Conservation (phyloP, 2,329 filamentous ascomycete genomes). For the Pestalotiopsis sp. region DNA sequence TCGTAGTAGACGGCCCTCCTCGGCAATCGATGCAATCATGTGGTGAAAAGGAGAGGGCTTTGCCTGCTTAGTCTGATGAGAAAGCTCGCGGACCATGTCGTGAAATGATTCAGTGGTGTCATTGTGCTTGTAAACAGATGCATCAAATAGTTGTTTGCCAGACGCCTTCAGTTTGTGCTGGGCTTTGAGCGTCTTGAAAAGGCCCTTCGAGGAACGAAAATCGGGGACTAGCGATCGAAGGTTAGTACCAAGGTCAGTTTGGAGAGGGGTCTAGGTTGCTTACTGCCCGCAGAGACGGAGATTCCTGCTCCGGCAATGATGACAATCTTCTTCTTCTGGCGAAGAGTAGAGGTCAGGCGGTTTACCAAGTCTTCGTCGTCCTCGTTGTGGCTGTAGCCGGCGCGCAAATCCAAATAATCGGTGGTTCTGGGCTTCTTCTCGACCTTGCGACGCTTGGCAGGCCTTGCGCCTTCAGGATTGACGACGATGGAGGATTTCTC, state of each 20-base stretch:
- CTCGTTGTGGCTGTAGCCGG: slow-evolving; percentile 49
- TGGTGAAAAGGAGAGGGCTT: slow-evolving; percentile 90
- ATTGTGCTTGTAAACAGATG: slow-evolving; percentile 94
- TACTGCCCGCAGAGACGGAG: slow-evolving; percentile 87
- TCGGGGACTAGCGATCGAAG: slow-evolving; percentile 69
- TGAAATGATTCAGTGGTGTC: slow-evolving; percentile 89
- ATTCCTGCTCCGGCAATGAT: slow-evolving; percentile 96
- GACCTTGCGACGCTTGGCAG: slow-evolving; percentile 75
- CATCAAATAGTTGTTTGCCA: slow-evolving; percentile 95
- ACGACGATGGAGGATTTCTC: slow-evolving; percentile 33
- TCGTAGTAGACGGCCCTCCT: slow-evolving; percentile 83
- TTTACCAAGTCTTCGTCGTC: slow-evolving; percentile 63
- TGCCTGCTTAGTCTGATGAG: slow-evolving; percentile 74
- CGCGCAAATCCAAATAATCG: slow-evolving; percentile 74
- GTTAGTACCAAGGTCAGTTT: not conserved
- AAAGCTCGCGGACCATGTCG: slow-evolving; percentile 90
- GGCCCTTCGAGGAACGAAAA: slow-evolving; percentile 87
- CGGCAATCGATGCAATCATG: slow-evolving; percentile 84
- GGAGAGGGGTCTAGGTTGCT: slow-evolving; percentile 19
- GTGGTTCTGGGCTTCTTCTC: slow-evolving; percentile 69
- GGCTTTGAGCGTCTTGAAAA: slow-evolving; percentile 82
- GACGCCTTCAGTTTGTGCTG: slow-evolving; percentile 92
- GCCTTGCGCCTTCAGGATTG: slow-evolving; percentile 62
- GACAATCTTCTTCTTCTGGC: slow-evolving; percentile 93
- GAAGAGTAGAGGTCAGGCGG: slow-evolving; percentile 72